Evolutionary conservation across 2,329 filamentous ascomycete genomes (phyloP).

Genomic region (Thelonectria blattea): DNA sequence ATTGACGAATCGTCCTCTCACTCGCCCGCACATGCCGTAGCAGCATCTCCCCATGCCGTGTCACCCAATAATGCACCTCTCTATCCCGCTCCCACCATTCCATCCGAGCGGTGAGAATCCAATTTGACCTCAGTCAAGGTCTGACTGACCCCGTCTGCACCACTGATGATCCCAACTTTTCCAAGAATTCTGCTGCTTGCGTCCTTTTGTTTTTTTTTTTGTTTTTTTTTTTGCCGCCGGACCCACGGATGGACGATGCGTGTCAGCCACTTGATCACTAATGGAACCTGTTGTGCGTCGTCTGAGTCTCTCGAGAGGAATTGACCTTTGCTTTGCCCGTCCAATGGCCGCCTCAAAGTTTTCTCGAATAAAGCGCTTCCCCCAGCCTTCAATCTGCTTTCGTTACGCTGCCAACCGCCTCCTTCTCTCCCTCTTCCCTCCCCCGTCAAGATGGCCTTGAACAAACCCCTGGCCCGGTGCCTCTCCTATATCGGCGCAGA

Average conservation of each 20-base stretch:
- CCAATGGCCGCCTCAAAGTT: not conserved
- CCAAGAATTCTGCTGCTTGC: too few species aligned
- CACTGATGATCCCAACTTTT: too few species aligned
- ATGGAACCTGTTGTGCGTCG: too few species aligned
- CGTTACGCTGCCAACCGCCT: not conserved
- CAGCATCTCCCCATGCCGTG: not conserved
- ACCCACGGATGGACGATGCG: not conserved
- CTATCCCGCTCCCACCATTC: not conserved
- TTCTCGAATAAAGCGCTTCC: not conserved
- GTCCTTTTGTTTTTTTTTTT: too few species aligned
- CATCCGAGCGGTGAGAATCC: not conserved
- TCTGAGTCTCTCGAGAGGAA: not conserved
- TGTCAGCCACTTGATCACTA: not conserved
- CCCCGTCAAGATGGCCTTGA: constrained; percentile 13
- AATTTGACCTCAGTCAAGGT: not conserved
- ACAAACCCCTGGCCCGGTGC: constrained; percentile 7
- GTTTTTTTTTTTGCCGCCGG: not conserved
- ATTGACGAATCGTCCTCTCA: not conserved
- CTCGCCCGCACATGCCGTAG: not conserved
- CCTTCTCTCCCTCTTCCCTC: not conserved
- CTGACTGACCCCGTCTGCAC: not conserved
- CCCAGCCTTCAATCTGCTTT: not conserved
- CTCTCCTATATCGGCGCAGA: constrained; percentile 30
- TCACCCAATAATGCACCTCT: not conserved
- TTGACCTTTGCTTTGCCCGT: not conserved